Base-by-base conservation (phyloP, 208 protist genomes). In the Acanthamoeba lenticulata region DNA sequence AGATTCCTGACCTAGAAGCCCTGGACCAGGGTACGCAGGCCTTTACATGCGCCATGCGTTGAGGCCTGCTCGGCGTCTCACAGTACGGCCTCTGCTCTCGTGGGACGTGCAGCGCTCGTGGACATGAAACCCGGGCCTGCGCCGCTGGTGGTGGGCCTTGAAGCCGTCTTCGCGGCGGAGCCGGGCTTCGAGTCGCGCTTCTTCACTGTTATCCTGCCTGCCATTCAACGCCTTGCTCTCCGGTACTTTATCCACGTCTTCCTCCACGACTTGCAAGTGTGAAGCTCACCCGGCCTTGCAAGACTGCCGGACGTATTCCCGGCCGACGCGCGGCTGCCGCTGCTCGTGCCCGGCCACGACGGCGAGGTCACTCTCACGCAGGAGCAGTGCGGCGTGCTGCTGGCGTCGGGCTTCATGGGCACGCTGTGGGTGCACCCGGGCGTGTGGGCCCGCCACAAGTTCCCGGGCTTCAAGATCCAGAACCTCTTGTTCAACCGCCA, bases 321-420 rank as follows among this genome's bases (percentile, higher is more conserved):
- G 5, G 65, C 65, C 9, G 65, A 74, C 29, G 29, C 7, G 5
- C 17, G 65, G 32, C 29, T 74, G n/a, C 65, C 65, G 32, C 65
- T 74, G 32, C 36, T 74, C 15, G 1, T 74, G 13, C 65, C 65
- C 1, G n/a, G n/a, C n/a, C 6, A 74, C 29, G 65, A 74, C 36
- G 36, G 65, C 65, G 29, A 74, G 19, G 65, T 74, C 32, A 74
- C 65, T 0, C 65, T 74, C 36, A 74, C 32, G n/a, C 6, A 74
- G 65, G 86, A 92, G 52, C 86, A 92, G 44, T 74, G 47, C 38
- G 86, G 19, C 15, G 34, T 40, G 34, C 52, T 92, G 86, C 17
- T 92, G 55, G 86, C 86, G 34, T 57, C 34, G 21, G 32, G 36
- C 13, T 92, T 92, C 86, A 74, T 92, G n/a, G 86, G 86, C 86